phyloP scores from a whole-genome alignment of 805 yeast genomes.

The Candida caryicola region DNA sequence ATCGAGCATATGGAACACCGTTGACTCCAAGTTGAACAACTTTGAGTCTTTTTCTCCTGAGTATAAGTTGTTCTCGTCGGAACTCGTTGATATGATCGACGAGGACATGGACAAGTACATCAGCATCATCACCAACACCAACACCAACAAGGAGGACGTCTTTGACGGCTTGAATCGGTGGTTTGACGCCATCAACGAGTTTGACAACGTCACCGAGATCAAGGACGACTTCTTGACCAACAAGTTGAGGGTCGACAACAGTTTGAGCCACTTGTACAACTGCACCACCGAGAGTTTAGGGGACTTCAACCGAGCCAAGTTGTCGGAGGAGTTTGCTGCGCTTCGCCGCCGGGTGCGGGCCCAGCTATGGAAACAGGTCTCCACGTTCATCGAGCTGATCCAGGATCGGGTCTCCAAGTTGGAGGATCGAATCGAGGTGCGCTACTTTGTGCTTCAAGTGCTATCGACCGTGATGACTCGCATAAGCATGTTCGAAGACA shows the following conservation, averaged over 20 bases:
- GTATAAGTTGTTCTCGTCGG: constrained; percentile 16
- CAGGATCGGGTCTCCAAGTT: neutral
- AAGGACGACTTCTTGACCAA: neutral
- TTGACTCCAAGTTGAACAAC: neutral
- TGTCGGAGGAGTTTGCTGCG: constrained; percentile 13
- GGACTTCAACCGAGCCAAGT: constrained; percentile 13
- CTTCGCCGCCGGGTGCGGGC: constrained; percentile 9
- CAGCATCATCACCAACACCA: constrained; percentile 8
- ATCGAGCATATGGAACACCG: neutral
- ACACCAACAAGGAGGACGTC: neutral
- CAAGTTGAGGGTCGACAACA: constrained; percentile 5
- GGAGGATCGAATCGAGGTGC: constrained; percentile 2
- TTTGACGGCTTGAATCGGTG: constrained; percentile 3
- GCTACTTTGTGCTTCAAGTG: constrained; percentile 14
- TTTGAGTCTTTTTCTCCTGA: neutral
- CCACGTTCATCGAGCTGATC: constrained; percentile 1
- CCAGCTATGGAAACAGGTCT: constrained; percentile 10
- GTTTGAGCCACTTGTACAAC: constrained; percentile 5
- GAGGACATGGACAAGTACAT: constrained; percentile 28
- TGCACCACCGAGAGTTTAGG: constrained; percentile 9
- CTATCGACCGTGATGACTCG: constrained; percentile 6
- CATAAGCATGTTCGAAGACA: neutral
- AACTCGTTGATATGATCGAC: constrained; percentile 25
- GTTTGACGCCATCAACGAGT: constrained; percentile 8
- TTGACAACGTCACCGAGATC: constrained; percentile 3